Evolutionary conservation across 2,329 filamentous ascomycete species (phyloP).

Genomic region (Pyricularia pennisetigena): DNA sequence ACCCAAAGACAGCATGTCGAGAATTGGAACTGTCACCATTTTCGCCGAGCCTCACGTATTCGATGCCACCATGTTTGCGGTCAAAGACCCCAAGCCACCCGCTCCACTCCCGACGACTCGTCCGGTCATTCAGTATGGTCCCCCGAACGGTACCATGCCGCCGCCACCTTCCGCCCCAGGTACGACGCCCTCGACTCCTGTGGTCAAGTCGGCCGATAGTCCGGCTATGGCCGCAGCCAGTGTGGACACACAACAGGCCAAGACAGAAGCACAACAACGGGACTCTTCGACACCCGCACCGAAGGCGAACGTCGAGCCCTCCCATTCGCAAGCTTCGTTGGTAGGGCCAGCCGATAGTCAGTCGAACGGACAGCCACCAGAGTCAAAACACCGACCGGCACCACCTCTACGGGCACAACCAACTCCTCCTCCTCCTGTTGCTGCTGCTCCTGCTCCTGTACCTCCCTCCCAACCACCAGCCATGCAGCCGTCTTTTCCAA

Average conservation of each 20-base stretch:
- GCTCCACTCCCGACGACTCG: conserved; percentile 29
- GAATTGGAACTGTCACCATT: conserved; percentile 63
- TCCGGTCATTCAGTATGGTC: conserved; percentile 56
- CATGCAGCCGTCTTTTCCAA: conserved; percentile 10
- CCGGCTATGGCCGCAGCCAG: background rate
- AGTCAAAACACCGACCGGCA: background rate
- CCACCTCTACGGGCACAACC: conserved; percentile 9
- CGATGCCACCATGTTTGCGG: conserved; percentile 63
- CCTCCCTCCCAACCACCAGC: conserved; percentile 20
- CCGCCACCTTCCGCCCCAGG: conserved; percentile 28
- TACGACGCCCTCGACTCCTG: conserved; percentile 14
- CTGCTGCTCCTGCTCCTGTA: conserved; percentile 10
- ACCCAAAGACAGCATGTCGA: conserved; percentile 60
- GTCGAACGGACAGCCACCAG: background rate
- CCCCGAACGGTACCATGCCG: conserved; percentile 52
- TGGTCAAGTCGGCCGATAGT: conserved; percentile 11
- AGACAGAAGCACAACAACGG: conserved; percentile 9
- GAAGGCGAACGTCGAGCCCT: conserved; percentile 6
- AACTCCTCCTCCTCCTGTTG: background rate
- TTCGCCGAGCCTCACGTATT: conserved; percentile 73
- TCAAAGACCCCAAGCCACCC: conserved; percentile 52
- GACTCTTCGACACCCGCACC: conserved; percentile 10
- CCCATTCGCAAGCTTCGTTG: background rate
- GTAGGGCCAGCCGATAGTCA: background rate
- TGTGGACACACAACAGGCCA: background rate